Evolutionary conservation across 495 filamentous ascomycete species (phyloP).

Genomic region (Neurospora sp.): DNA sequence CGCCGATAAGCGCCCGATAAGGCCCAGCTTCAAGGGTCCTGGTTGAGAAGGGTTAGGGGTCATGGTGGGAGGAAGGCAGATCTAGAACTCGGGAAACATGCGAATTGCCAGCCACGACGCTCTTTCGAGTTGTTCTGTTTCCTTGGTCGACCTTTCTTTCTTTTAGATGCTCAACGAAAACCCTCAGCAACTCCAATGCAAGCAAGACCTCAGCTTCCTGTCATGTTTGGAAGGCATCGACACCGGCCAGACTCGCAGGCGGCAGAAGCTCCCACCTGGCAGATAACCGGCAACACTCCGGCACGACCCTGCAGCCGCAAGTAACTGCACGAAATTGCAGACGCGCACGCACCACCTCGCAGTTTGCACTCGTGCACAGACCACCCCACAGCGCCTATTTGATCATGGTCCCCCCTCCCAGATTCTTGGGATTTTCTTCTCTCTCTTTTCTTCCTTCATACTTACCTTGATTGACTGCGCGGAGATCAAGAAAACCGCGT

Average conservation of each 20-base stretch:
- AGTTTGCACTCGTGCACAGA: slow-evolving; percentile 13
- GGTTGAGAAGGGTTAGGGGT: background rate
- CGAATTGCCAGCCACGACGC: background rate
- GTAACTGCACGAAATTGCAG: background rate
- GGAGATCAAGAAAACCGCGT: too few species aligned
- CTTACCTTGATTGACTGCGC: slow-evolving; percentile 24
- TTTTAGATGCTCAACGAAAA: background rate
- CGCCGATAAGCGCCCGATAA: background rate
- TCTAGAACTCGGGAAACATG: background rate
- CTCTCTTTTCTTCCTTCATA: slow-evolving; percentile 25
- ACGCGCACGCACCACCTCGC: background rate
- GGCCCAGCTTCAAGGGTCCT: background rate
- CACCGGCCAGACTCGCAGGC: too few species aligned
- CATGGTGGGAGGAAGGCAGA: background rate
- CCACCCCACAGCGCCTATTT: slow-evolving; percentile 4
- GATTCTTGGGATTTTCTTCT: slow-evolving; percentile 3
- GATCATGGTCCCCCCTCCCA: background rate
- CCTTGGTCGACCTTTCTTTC: too few species aligned
- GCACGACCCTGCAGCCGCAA: background rate
- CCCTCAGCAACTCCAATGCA: background rate
- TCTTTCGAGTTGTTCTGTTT: too few species aligned
- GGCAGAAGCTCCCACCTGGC: background rate
- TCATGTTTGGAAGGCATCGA: background rate
- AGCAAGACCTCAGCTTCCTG: background rate
- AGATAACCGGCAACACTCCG: background rate